Evolutionary conservation across 2,329 filamentous ascomycete species (phyloP).

Genomic region (Monosporascus sp.): DNA sequence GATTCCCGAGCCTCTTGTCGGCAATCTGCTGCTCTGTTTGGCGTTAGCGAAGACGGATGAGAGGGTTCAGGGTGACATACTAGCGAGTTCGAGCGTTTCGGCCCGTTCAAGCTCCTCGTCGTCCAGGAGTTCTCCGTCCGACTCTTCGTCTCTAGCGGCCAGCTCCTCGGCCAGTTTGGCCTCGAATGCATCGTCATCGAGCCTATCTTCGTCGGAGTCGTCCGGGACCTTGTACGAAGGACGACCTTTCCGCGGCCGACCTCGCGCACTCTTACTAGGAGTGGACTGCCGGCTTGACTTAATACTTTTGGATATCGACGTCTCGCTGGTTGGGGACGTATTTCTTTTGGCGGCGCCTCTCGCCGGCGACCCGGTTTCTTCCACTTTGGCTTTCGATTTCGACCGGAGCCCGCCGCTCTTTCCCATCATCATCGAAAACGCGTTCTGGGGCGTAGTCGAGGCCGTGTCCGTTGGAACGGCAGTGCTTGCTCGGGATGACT

Average conservation of each 20-base stretch:
- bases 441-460: slow-evolving; percentile 32
- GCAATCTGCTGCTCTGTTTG: slow-evolving; percentile 71
- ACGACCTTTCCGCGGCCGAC: slow-evolving; percentile 44
- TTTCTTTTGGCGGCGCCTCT: slow-evolving; percentile 32
- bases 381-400: slow-evolving; percentile 15
- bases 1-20: slow-evolving; percentile 88
- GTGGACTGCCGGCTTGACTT: slow-evolving; percentile 74
- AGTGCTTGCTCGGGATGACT: slow-evolving; percentile 37
- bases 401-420: slow-evolving; percentile 24
- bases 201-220: slow-evolving; percentile 52
- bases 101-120: slow-evolving; percentile 60
- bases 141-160: slow-evolving; percentile 34
- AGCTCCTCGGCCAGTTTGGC: slow-evolving; percentile 65
- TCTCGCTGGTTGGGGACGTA: slow-evolving; percentile 25
- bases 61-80: slow-evolving; percentile 38
- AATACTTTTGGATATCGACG: slow-evolving; percentile 55
- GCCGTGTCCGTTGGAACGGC: slow-evolving; percentile 13
- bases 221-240: slow-evolving; percentile 51
- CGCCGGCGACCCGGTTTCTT: slow-evolving; percentile 6
- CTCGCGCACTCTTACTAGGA: slow-evolving; percentile 48
- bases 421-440: slow-evolving; percentile 51
- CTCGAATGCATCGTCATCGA: slow-evolving; percentile 84
- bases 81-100: slow-evolving; percentile 70
- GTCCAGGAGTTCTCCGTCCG: slow-evolving; percentile 31
- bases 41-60: slow-evolving; percentile 23